Evolutionary conservation across 2,329 filamentous ascomycete genomes (phyloP).

Genomic region (Colletotrichum sublineola): DNA sequence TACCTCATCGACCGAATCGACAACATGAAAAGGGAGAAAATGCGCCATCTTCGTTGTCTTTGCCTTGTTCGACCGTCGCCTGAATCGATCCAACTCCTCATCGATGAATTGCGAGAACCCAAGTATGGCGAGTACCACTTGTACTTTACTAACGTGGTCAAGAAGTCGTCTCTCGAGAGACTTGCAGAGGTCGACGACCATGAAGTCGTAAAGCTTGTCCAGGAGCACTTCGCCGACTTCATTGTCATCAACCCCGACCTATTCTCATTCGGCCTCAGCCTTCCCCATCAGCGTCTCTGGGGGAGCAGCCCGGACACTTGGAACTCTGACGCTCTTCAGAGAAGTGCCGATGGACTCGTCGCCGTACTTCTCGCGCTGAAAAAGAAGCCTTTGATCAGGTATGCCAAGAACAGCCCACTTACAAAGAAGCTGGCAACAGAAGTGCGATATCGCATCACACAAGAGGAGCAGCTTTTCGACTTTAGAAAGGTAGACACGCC

Average conservation of each 20-base stretch:
- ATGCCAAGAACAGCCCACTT: conserved; percentile 89
- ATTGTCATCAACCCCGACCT: conserved; percentile 95
- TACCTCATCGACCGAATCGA: conserved; percentile 98
- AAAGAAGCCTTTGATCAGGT: conserved; percentile 95
- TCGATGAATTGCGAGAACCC: conserved; percentile 95
- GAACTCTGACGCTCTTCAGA: conserved; percentile 89
- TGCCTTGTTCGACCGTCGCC: conserved; percentile 94
- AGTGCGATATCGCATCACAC: conserved; percentile 90
- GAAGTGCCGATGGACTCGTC: conserved; percentile 88
- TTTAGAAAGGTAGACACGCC: conserved; percentile 96
- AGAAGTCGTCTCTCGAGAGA: conserved; percentile 94
- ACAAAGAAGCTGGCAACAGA: conserved; percentile 95
- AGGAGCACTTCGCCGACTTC: conserved; percentile 98
- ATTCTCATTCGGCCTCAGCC: conserved; percentile 81
- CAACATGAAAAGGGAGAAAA: conserved; percentile 91
- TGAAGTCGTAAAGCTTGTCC: conserved; percentile 92
- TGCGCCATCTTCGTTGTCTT: conserved; percentile 94
- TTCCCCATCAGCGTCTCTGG: conserved; percentile 84
- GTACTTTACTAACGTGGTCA: conserved; percentile 97
- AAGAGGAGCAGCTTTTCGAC: conserved; percentile 96
- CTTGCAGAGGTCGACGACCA: conserved; percentile 97
- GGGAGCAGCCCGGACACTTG: conserved; percentile 85
- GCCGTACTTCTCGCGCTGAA: conserved; percentile 90
- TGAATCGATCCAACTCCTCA: conserved; percentile 91
- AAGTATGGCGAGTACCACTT: conserved; percentile 98